phyloP scores from a whole-genome alignment of 805 yeast species.

The Lachancea dasiensis region DNA sequence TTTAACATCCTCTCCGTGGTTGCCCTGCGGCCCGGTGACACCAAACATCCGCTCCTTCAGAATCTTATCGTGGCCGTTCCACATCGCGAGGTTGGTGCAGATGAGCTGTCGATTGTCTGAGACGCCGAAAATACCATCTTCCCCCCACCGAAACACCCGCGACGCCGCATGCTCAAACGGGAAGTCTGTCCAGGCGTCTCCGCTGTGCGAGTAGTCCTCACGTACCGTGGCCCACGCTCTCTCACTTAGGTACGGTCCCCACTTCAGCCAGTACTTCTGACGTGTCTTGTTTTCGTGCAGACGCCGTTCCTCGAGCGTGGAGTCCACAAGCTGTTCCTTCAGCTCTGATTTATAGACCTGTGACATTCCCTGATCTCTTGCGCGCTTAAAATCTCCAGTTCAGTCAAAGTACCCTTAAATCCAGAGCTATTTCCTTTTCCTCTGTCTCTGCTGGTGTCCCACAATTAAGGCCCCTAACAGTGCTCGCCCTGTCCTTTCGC shows the following conservation, averaged over 20 bases:
- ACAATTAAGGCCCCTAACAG: too few relatives aligned
- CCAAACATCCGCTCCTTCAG: conserved; percentile 86
- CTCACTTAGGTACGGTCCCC: conserved; percentile 91
- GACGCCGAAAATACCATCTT: conserved; percentile 89
- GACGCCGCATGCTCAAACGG: conserved; percentile 80
- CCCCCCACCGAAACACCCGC: conserved; percentile 90
- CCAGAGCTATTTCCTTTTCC: too few relatives aligned
- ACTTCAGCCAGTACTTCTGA: conserved; percentile 65
- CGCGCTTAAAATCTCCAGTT: not conserved
- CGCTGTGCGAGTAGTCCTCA: conserved; percentile 79
- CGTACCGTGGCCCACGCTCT: conserved; percentile 83
- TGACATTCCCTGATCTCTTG: conserved; percentile 3
- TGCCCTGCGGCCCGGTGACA: conserved; percentile 86
- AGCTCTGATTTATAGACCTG: conserved; percentile 13
- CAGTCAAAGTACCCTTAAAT: not conserved
- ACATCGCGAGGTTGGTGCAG: conserved; percentile 74
- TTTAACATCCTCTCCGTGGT: conserved; percentile 94
- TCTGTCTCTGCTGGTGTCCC: too few relatives aligned
- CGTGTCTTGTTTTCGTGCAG: conserved; percentile 31
- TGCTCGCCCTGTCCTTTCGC: too few relatives aligned
- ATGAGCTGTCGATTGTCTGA: conserved; percentile 75
- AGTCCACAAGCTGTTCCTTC: conserved; percentile 19
- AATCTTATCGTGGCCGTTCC: conserved; percentile 86
- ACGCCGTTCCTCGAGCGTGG: conserved; percentile 34
- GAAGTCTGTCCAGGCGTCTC: conserved; percentile 88